Conservation (phyloP, 2,329 filamentous ascomycete genomes). For the Beauveria pseudobassiana region DNA sequence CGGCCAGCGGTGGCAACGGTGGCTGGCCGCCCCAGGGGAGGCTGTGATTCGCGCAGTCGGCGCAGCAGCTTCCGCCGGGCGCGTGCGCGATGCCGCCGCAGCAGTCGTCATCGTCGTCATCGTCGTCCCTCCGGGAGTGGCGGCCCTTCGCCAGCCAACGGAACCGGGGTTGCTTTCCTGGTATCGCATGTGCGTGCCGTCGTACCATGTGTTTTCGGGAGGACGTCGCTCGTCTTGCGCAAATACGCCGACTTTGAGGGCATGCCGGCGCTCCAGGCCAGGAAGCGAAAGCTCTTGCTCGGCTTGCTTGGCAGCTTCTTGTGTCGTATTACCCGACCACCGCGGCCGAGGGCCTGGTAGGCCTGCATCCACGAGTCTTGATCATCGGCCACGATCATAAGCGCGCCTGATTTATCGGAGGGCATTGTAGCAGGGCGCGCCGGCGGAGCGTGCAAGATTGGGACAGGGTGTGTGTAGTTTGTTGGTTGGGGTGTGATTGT, state of each 20-base stretch:
- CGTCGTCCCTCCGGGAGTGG: neutral
- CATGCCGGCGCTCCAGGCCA: conserved; percentile 22
- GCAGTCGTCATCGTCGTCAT: neutral
- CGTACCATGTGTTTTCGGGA: conserved; percentile 17
- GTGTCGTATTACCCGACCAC: conserved; percentile 10
- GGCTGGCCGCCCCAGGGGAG: neutral
- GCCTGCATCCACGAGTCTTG: neutral
- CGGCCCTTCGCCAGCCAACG: neutral
- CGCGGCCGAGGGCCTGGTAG: neutral
- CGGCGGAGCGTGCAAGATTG: no score
- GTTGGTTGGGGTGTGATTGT: neutral
- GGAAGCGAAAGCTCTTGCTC: conserved; percentile 18
- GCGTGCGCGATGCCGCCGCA: neutral
- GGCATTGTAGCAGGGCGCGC: neutral
- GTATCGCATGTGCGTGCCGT: neutral
- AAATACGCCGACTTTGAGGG: conserved; percentile 17
- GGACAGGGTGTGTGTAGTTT: neutral
- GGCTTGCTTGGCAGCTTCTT: conserved; percentile 20
- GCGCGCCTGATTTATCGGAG: neutral
- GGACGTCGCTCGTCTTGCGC: conserved; percentile 22
- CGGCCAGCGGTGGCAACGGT: neutral
- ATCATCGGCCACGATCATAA: neutral
- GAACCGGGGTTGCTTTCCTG: neutral
- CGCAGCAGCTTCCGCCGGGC: neutral
- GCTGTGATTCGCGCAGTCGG: neutral